Evolutionary conservation across 208 protist genomes (phyloP).

Genomic region (Endotrypanum monterogeii): DNA sequence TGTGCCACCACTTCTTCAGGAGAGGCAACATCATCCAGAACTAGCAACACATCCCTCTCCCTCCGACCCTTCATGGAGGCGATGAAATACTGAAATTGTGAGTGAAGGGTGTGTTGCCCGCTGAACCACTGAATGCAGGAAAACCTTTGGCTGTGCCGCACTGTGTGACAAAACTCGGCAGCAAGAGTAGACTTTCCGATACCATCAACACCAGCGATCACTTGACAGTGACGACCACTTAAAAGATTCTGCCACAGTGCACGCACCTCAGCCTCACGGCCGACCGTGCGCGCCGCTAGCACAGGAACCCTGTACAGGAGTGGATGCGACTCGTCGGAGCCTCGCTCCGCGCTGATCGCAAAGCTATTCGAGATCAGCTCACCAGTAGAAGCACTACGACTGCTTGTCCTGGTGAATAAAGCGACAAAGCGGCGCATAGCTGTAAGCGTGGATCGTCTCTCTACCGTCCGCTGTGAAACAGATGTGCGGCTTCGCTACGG

Average conservation of each 20-base stretch:
- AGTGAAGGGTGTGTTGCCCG: conserved; percentile 29
- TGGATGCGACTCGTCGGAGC: conserved; percentile 42
- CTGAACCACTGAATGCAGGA: conserved; percentile 91
- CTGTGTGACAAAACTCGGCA: conserved; percentile 80
- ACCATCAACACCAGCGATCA: conserved; percentile 75
- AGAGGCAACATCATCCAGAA: conserved; percentile 73
- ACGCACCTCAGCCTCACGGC: conserved; percentile 68
- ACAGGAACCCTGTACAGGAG: conserved; percentile 76
- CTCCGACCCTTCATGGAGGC: conserved; percentile 71
- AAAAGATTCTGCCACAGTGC: conserved; percentile 87
- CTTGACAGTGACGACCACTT: conserved; percentile 58
- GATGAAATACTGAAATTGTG: conserved; percentile 67
- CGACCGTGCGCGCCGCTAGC: conserved; percentile 47
- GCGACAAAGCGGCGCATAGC: conserved; percentile 20
- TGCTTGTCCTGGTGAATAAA: conserved; percentile 1
- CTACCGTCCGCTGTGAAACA: not conserved
- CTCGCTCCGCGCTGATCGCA: not conserved
- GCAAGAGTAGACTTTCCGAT: conserved; percentile 89
- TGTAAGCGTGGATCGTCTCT: not conserved
- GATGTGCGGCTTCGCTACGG: not conserved
- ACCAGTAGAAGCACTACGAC: conserved; percentile 7
- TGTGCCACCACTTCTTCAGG: conserved; percentile 26
- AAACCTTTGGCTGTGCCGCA: conserved; percentile 70
- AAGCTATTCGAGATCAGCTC: conserved; percentile 30
- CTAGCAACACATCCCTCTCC: conserved; percentile 81